These are phyloP conservation scores for Leishmania gerbilli DNA, from an alignment of 208 protist genomes.

Conservation along the genomic window DNA sequence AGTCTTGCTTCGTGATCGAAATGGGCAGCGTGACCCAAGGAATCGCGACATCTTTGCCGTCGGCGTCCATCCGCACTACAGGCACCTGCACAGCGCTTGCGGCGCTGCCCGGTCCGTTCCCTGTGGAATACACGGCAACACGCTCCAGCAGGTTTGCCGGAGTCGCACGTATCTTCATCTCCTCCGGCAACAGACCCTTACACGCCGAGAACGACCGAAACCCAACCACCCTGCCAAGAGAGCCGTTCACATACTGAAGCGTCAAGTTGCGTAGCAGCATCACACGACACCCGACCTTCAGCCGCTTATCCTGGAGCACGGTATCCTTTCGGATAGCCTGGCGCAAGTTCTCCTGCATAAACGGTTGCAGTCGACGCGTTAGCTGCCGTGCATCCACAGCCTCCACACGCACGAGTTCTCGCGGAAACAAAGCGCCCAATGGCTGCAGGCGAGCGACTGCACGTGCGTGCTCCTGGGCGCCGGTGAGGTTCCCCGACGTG, in stretches of 20 bases:
- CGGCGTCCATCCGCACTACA: constrained; percentile 76
- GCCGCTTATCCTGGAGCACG: constrained; percentile 64
- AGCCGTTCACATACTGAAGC: constrained; percentile 69
- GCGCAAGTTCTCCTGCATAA: constrained; percentile 36
- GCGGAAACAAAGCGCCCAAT: constrained; percentile 8
- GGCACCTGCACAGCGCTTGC: constrained; percentile 38
- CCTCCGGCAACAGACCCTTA: constrained; percentile 42
- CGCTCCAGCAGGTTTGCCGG: not conserved
- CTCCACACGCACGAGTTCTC: constrained; percentile 22
- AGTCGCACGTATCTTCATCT: constrained; percentile 26
- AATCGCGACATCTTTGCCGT: constrained; percentile 66
- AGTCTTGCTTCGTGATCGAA: constrained; percentile 23
- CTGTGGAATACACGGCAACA: not conserved
- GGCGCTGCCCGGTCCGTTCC: not conserved
- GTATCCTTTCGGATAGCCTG: constrained; percentile 45
- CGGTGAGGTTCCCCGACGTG: not conserved
- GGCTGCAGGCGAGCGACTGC: not conserved
- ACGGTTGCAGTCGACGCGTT: constrained; percentile 26
- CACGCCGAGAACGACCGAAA: constrained; percentile 45
- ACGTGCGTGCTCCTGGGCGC: too few species aligned
- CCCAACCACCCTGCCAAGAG: constrained; percentile 67
- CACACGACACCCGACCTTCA: constrained; percentile 88
- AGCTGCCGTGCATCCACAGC: constrained; percentile 22
- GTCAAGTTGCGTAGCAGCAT: constrained; percentile 88
- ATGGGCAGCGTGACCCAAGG: constrained; percentile 65